These are phyloP conservation scores for Crepidotus variabilis DNA, from an alignment of 768 basidiomycete genomes.

Conservation along the genomic window DNA sequence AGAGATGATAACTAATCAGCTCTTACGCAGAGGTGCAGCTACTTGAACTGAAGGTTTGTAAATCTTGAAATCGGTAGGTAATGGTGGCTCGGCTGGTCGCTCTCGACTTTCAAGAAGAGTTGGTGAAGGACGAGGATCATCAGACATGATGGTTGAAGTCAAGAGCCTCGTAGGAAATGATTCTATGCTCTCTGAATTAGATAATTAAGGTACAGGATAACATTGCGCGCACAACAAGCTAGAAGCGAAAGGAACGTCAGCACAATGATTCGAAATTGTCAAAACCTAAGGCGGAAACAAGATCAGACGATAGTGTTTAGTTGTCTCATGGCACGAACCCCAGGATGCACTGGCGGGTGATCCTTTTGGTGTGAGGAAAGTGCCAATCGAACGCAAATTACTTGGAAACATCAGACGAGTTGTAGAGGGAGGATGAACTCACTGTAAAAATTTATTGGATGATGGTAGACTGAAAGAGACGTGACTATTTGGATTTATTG, in stretches of 20 bases:
- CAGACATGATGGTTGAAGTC: slow-evolving; percentile 5
- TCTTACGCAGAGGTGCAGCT: slow-evolving; percentile 15
- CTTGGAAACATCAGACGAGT: slow-evolving; percentile 52
- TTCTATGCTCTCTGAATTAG: not conserved
- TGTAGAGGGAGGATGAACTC: not conserved
- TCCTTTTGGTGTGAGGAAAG: slow-evolving; percentile 64
- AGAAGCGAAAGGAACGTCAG: slow-evolving; percentile 6
- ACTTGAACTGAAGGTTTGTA: slow-evolving; percentile 20
- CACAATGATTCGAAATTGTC: slow-evolving; percentile 14
- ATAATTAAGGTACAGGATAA: slow-evolving; percentile 1
- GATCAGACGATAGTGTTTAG: slow-evolving; percentile 25
- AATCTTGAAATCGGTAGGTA: slow-evolving; percentile 23
- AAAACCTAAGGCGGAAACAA: slow-evolving; percentile 31
- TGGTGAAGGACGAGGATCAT: not conserved
- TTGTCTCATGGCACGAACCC: slow-evolving; percentile 71
- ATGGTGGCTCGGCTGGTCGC: slow-evolving; percentile 6
- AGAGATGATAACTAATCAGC: slow-evolving; percentile 3
- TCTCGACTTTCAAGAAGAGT: not conserved
- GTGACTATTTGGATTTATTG: slow-evolving; percentile 13
- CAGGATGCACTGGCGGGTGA: slow-evolving; percentile 74
- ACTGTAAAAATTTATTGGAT: not conserved
- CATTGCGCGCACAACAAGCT: not conserved
- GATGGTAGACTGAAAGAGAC: not conserved
- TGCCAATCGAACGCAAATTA: slow-evolving; percentile 89
- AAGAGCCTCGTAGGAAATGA: not conserved